A percentile compares a stretch with the other conserved stretches of the same genome.
These are phyloP conservation scores for Phytopythium montanum DNA, from an alignment of 352 stramenopile genomes.

Conservation along the genomic window DNA sequence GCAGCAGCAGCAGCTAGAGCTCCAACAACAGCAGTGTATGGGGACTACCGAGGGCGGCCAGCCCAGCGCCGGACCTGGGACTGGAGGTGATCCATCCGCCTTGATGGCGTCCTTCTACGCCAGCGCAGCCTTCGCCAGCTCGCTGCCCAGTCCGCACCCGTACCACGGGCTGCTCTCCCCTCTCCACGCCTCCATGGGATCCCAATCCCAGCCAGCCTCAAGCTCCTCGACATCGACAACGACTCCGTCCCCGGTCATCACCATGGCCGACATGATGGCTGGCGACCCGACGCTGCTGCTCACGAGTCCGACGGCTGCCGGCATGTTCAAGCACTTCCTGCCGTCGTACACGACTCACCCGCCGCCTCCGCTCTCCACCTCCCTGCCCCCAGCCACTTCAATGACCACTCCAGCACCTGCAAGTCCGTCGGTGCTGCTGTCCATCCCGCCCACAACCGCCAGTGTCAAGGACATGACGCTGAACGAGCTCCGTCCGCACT, in stretches of 20 bases:
- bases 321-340: conserved; percentile 40
- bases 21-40: conserved; percentile 14
- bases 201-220: neutral
- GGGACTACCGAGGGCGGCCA: neutral
- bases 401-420: neutral
- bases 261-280: conserved; percentile 46
- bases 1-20: conserved; percentile 26
- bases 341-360: conserved; percentile 26
- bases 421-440: conserved; percentile 3
- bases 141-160: conserved; percentile 21
- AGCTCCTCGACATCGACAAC: conserved; percentile 11
- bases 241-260: conserved; percentile 20
- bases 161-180: conserved; percentile 19
- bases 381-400: conserved; percentile 29
- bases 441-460: conserved; percentile 4
- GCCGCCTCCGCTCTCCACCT: conserved; percentile 32
- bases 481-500: conserved; percentile 77
- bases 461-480: conserved; percentile 79
- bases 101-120: conserved; percentile 25
- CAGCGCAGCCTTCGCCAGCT: conserved; percentile 10
- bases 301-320: conserved; percentile 23
- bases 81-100: conserved; percentile 18
- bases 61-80: conserved; percentile 11
- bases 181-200: conserved; percentile 14
- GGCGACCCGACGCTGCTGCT: conserved; percentile 33